Base-by-base conservation (phyloP, 768 basidiomycete genomes). In the Amanita inopinata region DNA sequence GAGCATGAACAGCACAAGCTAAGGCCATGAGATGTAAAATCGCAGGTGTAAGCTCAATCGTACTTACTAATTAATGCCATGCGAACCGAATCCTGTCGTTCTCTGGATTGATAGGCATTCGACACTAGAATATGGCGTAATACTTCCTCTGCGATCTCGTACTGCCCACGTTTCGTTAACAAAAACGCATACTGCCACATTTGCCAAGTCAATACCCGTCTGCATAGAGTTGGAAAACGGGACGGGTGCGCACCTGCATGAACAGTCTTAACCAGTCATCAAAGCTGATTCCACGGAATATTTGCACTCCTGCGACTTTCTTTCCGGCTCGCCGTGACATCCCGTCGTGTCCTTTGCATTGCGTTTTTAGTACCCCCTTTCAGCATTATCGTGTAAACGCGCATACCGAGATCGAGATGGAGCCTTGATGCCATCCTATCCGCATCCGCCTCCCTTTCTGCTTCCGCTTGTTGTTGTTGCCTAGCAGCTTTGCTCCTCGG, bases 261-360 rank as follows among this genome's bases (percentile, higher is more conserved):
- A 91, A 80, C 30, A 97, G 53, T 11, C 70, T 67, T 36, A 94
- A 57, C 94, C 94, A 99, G 40, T 84, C 78, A 43, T 84, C 83
- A 51, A 90, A 89, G 3, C 69, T 69, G 25, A 94, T 67, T 0
- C 87, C 86, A 8, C 93, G 80, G 59, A 93, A 97, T 0, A 75
- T 66, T 38, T 79, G 71, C 1, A 85, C 71, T 19, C 66, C 2
- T 50, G 33, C 46, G 65, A 65, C 43, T 24, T 66, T 55, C 34
- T 66, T 69, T 4, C 61, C 63, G 22, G 66, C 60, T 51, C 74
- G 82, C 14, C 71, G 68, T 4, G 70, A 52, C 14, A 75, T 57
- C 14, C 63, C 72, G 38, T 82, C 82, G 5, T 74, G 71, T 45
- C 80, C 83, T 83, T 39, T 14, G 0, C 6, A 19, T 31, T 9